Percentiles rank a stretch among this genome's conserved stretches.
phyloP scores from a whole-genome alignment of 1,284 basidiomycete genomes.

The Tremellales sp. region DNA sequence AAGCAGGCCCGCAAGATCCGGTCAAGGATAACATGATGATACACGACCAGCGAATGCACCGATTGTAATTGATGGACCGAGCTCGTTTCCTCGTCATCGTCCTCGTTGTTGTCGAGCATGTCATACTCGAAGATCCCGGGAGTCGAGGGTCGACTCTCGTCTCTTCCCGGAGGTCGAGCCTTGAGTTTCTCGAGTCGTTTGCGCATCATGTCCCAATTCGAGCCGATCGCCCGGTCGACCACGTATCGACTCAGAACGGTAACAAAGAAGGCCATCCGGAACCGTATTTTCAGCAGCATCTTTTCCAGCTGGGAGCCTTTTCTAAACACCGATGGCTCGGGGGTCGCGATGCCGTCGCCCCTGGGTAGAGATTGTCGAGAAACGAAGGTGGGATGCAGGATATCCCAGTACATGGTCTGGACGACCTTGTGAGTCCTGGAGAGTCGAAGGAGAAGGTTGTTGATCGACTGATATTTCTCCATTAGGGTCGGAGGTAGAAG shows the following conservation, averaged over 20 bases:
- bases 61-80: slow-evolving; percentile 50
- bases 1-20: slow-evolving; percentile 72
- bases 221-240: slow-evolving; percentile 69
- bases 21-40: slow-evolving; percentile 68
- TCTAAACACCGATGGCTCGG: slow-evolving; percentile 5
- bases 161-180: slow-evolving; percentile 5
- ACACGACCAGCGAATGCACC: slow-evolving; percentile 66
- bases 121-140: slow-evolving; percentile 12
- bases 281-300: slow-evolving; percentile 64
- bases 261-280: slow-evolving; percentile 67
- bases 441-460: slow-evolving; percentile 70
- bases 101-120: slow-evolving; percentile 34
- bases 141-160: slow-evolving; percentile 21
- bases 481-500: slow-evolving; percentile 65
- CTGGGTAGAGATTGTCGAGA: slow-evolving; percentile 2
- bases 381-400: slow-evolving; percentile 20
- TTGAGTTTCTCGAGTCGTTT: slow-evolving; percentile 40
- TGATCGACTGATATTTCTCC: slow-evolving; percentile 77
- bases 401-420: slow-evolving; percentile 58
- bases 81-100: slow-evolving; percentile 28
- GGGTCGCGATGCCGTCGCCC: slow-evolving; percentile 4
- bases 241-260: slow-evolving; percentile 63
- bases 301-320: slow-evolving; percentile 51
- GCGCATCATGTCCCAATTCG: slow-evolving; percentile 68
- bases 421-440: slow-evolving; percentile 71